Base-by-base conservation (phyloP, 2,329 filamentous ascomycete species). In the Chaetothyriales sp. region DNA sequence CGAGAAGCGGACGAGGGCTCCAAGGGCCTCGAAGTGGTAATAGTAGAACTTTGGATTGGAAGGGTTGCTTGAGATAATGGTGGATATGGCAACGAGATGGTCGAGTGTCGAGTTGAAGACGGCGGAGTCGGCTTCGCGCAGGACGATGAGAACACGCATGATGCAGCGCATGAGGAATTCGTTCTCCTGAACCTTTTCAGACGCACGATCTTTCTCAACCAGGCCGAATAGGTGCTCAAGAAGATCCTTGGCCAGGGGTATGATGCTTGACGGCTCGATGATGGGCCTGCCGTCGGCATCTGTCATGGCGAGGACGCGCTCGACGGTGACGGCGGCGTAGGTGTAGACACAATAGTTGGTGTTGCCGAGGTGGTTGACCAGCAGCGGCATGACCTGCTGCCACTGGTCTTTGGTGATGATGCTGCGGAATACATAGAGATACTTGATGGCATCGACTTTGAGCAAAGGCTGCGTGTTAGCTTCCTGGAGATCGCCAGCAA, bases 21-120 rank as follows among this genome's bases (percentile, higher is more conserved):
- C 92, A 46, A 98, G 73, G 2, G 88, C 86, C 71, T 98, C 92
- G 57, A 98, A 98, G 66, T 95, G 88, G 68, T 90, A 98, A 73
- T 98, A 98, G 71, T 95, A 95, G 72, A 98, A 98, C 10, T 88
- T 81, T 1, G 92, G 92, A 69, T 98, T 98, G 72, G 89, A 95
- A 0, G 92, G 92, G 68, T 98, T 98, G 61, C 85, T 80, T 64
- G 89, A 85, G 68, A 97, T 97, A 60, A 94, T 83, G 62, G 85
- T 85, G 47, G 89, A 95, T 62, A 98, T 95, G 55, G 78, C 83
- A 63, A 94, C 81, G 54, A 98, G 78, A 66, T 94, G 89, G 49
- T 80, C 78, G 50, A 97, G 72, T n/a, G 94, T 80, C 59, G 77
- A 78, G 60, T 95, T 87, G 5, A 84, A 76, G 47, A 92, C 81